Conservation (phyloP, 371 early-diverging fungal genomes). For the Mortierella polycephala region DNA sequence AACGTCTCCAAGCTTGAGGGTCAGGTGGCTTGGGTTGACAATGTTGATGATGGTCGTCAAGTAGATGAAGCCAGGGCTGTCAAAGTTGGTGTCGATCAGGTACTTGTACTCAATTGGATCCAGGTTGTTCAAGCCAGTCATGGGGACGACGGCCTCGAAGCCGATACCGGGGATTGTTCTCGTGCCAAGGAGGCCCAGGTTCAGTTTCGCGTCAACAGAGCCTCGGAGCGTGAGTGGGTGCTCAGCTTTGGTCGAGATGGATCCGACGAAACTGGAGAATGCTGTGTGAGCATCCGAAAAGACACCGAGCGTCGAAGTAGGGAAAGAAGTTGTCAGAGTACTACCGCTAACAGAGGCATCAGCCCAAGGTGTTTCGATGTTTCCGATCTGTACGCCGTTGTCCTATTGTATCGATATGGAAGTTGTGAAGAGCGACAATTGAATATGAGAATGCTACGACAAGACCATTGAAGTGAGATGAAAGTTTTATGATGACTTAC, state of each 20-base stretch:
- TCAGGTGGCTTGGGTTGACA: conserved; percentile 38
- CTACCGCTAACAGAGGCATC: conserved; percentile 24
- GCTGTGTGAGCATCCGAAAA: conserved; percentile 25
- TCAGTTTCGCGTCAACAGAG: conserved; percentile 36
- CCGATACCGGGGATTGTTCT: conserved; percentile 38
- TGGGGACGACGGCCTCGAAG: conserved; percentile 27
- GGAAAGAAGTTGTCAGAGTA: conserved; percentile 31
- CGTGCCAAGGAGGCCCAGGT: conserved; percentile 42
- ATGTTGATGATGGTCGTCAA: conserved; percentile 37
- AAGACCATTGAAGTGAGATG: background rate
- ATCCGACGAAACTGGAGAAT: conserved; percentile 34
- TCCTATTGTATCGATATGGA: conserved; percentile 15
- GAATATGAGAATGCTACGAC: background rate
- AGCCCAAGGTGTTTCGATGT: conserved; percentile 34
- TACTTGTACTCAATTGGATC: conserved; percentile 16
- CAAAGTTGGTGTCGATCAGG: conserved; percentile 21
- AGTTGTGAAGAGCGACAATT: background rate
- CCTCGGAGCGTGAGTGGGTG: conserved; percentile 37
- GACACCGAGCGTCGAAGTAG: conserved; percentile 32
- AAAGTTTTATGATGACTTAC: conserved; percentile 8
- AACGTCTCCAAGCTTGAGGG: conserved; percentile 33
- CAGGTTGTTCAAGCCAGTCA: conserved; percentile 39
- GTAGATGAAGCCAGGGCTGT: conserved; percentile 7
- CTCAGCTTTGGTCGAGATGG: conserved; percentile 19
- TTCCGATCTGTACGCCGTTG: conserved; percentile 36